Base-by-base conservation (phyloP, 805 yeast genomes). In the Candida andamanensis region DNA sequence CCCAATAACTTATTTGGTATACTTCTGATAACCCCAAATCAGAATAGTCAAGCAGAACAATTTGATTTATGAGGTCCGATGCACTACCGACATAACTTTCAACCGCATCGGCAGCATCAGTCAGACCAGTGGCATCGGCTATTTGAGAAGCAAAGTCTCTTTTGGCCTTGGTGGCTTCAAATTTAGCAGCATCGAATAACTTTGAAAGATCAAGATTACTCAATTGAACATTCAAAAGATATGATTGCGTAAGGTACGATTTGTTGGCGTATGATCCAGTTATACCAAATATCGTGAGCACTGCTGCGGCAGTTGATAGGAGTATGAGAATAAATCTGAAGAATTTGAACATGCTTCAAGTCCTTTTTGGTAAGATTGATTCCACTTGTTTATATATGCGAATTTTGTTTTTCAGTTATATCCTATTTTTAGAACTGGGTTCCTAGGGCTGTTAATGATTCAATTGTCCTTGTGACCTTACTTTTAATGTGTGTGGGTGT, bases 11-110 rank as follows among this genome's bases (percentile, higher is more conserved):
- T 16, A 63, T 37, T 18, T 63, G 51, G 36, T 65, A 65, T 16
- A 59, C 60, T 26, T 65, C 67, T 3, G 70, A 49, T 14, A 65
- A 49, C 1, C 72, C 72, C 37, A 65, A 47, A 30, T 60, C 60
- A 12, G 45, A 28, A 29, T 54, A 54, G 8, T 30, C 24, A 15
- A 41, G 32, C 7, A 24, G 15, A 11, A 45, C 42, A 26, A 56
- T 48, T 8, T 43, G 36, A 19, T 13, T 17, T n/a, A 41, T 22
- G 6, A 36, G 6, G 13, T 18, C 19, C 5, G 36, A 17, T 18
- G 30, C 34, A 19, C 28, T 15, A 23, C 12, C 19, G 14, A 17
- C 12, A 23, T 6, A 18, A 26, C 21, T 22, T 14, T 10, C 11
- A 5, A 26, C 17, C 15, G 26, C 30, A 22, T 36, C 22, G 11